Evolutionary conservation across 345 rosid genomes (phyloP), one percentile per base, ranked within the genome.

Genomic region (Arabidopsis arenosa): DNA sequence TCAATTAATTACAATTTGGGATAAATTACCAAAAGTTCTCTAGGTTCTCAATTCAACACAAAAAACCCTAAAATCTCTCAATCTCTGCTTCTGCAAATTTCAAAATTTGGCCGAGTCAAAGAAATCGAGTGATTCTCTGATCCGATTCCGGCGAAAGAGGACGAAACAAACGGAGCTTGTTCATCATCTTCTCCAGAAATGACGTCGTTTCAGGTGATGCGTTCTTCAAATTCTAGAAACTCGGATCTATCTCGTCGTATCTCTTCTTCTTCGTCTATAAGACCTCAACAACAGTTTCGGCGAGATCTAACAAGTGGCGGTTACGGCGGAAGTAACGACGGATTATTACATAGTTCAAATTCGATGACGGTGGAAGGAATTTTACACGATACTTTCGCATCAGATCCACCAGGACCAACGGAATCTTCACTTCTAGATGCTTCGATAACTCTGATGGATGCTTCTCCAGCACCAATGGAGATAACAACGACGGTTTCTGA

Each of bases 181-280:
- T 75, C 49, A 10, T 49, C 30, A 0, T 4, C 11, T 18, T 45
- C 54, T 44, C 26, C 28, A 49, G 18, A 52, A 76, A 89, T 89
- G 91, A 82, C 90, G 89, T 82, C 98, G 65, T 86, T 86, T 30
- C 85, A 87, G 83, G 81, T 82, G 62, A 86, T 93, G 90, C 79
- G 80, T 74, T 82, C 96, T 68, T 80, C 93, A 0, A 83, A 62
- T 49, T 77, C 93, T 58, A 79, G 84, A 79, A 87, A 80, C 63
- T 78, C 86, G 91, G 93, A 86, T 91, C 88, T 80, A 9, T 70
- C 92, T 33, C 85, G 78, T 69, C 89, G 87, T 30, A 63, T 81
- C 53, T 45, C 84, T 30, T 40, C 86, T 35, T 75, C 89, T 23
- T 64, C 88, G 36, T 33, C 85, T 45, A 84, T 77, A 60, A 76